These are phyloP conservation scores for Nitzschia sp. DNA, from an alignment of 108 stramenopile genomes.

Conservation along the genomic window DNA sequence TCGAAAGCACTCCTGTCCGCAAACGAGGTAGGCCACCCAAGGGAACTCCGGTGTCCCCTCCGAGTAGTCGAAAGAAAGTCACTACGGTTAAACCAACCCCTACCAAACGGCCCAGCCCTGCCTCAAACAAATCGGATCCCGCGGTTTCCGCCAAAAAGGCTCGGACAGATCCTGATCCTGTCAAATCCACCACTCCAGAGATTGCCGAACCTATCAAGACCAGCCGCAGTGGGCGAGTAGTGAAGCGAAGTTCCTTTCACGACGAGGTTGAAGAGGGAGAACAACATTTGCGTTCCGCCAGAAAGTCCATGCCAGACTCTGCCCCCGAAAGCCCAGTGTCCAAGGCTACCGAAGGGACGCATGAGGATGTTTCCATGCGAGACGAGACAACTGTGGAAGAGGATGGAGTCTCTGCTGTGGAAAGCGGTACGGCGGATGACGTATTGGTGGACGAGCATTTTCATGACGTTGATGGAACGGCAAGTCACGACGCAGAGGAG, in stretches of 20 bases:
- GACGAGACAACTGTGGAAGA: constrained; percentile 8
- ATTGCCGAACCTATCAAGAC: constrained; percentile 24
- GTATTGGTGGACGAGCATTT: neutral
- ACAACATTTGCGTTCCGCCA: constrained; percentile 47
- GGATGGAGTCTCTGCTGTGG: neutral
- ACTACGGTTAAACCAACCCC: neutral
- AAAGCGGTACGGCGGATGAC: neutral
- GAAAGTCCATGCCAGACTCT: constrained; percentile 20
- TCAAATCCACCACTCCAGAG: neutral
- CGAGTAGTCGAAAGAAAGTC: neutral
- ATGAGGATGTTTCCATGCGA: neutral
- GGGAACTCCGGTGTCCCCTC: neutral
- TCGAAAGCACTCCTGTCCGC: constrained; percentile 1
- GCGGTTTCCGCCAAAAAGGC: constrained; percentile 8
- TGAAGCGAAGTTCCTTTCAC: constrained; percentile 70
- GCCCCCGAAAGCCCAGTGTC: neutral
- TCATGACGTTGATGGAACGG: constrained; percentile 15
- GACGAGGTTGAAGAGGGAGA: constrained; percentile 70
- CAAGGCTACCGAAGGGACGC: neutral
- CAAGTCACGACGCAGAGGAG: neutral
- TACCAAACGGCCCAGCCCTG: constrained; percentile 4
- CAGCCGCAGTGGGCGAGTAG: constrained; percentile 77
- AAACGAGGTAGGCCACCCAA: constrained; percentile 35
- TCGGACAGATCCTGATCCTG: constrained; percentile 1
- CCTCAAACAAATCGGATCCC: neutral